Evolutionary conservation across 108 stramenopile species (phyloP).

Genomic region (Cyclostephanos tholiformis): DNA sequence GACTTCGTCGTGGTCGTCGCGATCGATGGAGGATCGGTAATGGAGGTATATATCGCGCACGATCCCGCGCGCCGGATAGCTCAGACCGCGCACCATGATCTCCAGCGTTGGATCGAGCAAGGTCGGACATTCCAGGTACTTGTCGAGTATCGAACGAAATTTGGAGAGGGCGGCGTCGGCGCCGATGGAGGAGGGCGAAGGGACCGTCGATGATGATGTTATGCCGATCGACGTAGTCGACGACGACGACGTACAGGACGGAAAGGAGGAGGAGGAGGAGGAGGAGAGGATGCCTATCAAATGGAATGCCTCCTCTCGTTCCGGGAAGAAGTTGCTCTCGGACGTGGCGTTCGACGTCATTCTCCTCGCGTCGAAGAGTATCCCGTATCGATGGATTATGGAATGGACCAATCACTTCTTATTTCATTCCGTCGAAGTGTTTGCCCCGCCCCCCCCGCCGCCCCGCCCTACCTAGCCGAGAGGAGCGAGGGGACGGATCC

Average conservation of each 20-base stretch:
- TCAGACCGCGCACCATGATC: slow-evolving; percentile 58
- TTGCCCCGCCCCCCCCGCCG: no score
- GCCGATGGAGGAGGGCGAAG: no score
- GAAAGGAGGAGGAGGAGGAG: not conserved
- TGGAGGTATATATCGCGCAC: slow-evolving; percentile 46
- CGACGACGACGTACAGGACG: no score
- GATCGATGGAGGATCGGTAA: slow-evolving; percentile 1
- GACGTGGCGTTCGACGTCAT: slow-evolving; percentile 34
- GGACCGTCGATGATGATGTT: no score
- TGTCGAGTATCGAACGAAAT: slow-evolving; percentile 77
- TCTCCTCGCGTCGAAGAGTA: no score
- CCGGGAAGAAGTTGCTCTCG: slow-evolving; percentile 45
- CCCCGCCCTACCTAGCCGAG: no score
- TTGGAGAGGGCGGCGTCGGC: slow-evolving; percentile 43
- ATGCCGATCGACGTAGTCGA: not conserved
- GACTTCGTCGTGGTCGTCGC: slow-evolving; percentile 18
- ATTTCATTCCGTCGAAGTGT: no score
- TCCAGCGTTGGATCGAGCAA: slow-evolving; percentile 88
- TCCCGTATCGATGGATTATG: no score
- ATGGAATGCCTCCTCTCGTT: slow-evolving; percentile 44
- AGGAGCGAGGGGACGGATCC: no score
- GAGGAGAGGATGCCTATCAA: slow-evolving; percentile 38
- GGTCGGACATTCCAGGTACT: slow-evolving; percentile 94
- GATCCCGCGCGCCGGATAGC: slow-evolving; percentile 38
- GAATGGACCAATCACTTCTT: no score